These are phyloP conservation scores for Ascochyta rabiei DNA, from an alignment of 2,329 filamentous ascomycete genomes.

Conservation along the genomic window DNA sequence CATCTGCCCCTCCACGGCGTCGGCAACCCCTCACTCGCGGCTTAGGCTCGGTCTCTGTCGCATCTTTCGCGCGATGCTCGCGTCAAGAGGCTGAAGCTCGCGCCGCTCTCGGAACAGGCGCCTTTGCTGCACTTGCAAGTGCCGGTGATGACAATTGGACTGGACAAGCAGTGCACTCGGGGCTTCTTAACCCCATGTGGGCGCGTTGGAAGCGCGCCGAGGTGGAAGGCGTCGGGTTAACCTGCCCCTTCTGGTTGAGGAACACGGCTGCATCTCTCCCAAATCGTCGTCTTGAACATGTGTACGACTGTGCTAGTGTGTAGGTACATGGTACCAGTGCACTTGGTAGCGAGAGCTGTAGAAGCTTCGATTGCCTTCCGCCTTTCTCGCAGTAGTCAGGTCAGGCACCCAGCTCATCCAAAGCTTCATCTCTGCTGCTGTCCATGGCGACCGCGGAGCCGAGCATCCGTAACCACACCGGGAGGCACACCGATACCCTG, in stretches of 20 bases:
- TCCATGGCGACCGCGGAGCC: neutral
- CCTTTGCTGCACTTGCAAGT: slow-evolving; percentile 4
- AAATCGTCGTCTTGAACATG: slow-evolving; percentile 2
- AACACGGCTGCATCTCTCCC: slow-evolving; percentile 7
- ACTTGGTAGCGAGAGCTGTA: neutral
- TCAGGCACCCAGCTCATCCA: neutral
- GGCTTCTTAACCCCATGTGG: slow-evolving; percentile 31
- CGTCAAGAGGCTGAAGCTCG: slow-evolving; percentile 36
- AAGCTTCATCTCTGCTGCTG: neutral
- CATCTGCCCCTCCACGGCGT: slow-evolving; percentile 34
- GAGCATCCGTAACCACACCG: neutral
- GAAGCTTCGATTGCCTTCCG: slow-evolving; percentile 1
- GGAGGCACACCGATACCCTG: neutral
- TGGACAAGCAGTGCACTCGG: slow-evolving; percentile 7
- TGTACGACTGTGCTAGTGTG: no score
- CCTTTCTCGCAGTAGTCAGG: neutral
- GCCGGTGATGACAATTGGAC: slow-evolving; percentile 19
- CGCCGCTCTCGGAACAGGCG: slow-evolving; percentile 15
- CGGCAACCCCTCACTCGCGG: slow-evolving; percentile 31
- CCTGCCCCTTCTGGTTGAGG: slow-evolving; percentile 26
- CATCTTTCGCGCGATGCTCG: slow-evolving; percentile 31
- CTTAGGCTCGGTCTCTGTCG: slow-evolving; percentile 21
- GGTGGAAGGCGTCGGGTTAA: slow-evolving; percentile 20
- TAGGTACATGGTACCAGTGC: no score
- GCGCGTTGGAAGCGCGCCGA: slow-evolving; percentile 12